Conservation (phyloP, 2,329 filamentous ascomycete genomes). For the Rhynchosporium secalis region DNA sequence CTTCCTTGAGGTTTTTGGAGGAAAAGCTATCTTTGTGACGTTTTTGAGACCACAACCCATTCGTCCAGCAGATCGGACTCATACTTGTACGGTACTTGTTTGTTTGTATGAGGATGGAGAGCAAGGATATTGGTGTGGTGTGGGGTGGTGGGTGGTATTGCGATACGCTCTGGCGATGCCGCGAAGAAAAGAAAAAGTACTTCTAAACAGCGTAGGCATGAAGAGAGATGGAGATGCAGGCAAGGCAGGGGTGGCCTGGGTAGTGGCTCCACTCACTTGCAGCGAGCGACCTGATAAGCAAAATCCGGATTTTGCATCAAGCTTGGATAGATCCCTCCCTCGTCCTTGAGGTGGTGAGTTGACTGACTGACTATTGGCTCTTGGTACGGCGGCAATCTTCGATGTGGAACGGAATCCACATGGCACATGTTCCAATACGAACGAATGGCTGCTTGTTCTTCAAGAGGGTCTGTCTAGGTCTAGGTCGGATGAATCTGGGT, state of each 20-base stretch:
- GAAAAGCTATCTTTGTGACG: background rate
- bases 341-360: background rate
- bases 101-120: background rate
- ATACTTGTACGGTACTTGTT: too few species aligned
- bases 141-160: background rate
- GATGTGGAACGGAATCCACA: too few species aligned
- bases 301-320: background rate
- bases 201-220: background rate
- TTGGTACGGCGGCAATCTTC: too few species aligned
- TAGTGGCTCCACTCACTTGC: background rate
- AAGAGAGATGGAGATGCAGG: too few species aligned
- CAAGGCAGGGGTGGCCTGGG: too few species aligned
- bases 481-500: background rate
- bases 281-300: background rate
- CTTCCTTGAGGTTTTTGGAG: background rate
- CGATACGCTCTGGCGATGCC: background rate
- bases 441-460: too few species aligned
- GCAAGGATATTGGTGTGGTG: background rate
- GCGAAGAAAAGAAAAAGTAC: background rate
- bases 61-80: constrained; percentile 4
- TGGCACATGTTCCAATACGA: too few species aligned
- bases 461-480: too few species aligned
- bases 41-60: background rate
- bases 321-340: background rate
- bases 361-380: background rate